Conservation (phyloP, 2,329 filamentous ascomycete genomes). For the Venturia carpophila region DNA sequence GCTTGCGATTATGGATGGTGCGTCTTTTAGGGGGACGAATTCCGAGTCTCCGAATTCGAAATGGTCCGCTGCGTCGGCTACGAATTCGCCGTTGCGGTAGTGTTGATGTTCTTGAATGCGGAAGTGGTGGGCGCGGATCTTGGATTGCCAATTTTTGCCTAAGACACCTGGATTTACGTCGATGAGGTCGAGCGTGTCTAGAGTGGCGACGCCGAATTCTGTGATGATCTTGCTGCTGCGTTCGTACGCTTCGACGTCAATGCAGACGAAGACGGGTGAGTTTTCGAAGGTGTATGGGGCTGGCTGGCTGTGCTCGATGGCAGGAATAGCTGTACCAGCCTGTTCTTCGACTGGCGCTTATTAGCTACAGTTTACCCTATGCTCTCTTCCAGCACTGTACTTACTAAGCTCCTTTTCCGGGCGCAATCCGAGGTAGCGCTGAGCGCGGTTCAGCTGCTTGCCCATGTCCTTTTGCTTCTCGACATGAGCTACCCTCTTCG, state of each 20-base stretch:
- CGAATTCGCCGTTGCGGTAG: constrained; percentile 59
- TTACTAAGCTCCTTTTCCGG: neutral
- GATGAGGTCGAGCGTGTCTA: constrained; percentile 60
- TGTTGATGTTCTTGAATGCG: constrained; percentile 62
- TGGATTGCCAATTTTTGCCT: constrained; percentile 58
- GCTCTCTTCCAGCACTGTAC: neutral
- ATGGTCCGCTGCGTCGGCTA: constrained; percentile 62
- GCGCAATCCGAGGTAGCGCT: constrained; percentile 64
- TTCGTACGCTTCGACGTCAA: constrained; percentile 83
- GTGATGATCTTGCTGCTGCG: constrained; percentile 58
- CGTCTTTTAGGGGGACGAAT: constrained; percentile 41
- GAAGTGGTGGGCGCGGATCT: constrained; percentile 66
- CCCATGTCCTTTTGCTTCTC: constrained; percentile 46
- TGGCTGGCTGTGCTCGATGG: constrained; percentile 40
- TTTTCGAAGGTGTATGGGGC: constrained; percentile 43
- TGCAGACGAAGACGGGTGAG: constrained; percentile 61
- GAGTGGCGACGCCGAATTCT: constrained; percentile 74
- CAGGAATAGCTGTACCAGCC: constrained; percentile 24
- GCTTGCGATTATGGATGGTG: constrained; percentile 40
- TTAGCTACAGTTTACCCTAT: neutral
- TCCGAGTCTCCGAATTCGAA: constrained; percentile 67
- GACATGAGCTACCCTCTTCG: constrained; percentile 43
- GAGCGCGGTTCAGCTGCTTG: constrained; percentile 53
- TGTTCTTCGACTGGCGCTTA: neutral
- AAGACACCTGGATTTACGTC: constrained; percentile 51